A percentile compares a stretch with the other conserved stretches of the same genome.
These are phyloP conservation scores for Annulohypoxylon maeteangense DNA, from an alignment of 495 filamentous ascomycete genomes.

Conservation along the genomic window DNA sequence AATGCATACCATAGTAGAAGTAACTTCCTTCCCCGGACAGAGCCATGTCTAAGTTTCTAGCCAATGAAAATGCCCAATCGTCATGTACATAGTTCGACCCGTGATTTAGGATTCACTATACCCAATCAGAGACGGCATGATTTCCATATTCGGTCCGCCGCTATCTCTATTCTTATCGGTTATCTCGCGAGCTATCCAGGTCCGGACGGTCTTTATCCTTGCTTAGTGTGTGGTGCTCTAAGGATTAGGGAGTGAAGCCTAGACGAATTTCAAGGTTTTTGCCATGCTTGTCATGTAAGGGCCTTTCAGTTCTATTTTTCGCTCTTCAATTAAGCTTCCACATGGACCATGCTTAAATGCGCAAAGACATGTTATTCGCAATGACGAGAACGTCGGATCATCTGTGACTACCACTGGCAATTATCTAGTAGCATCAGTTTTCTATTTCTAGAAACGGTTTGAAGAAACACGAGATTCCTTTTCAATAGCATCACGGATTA, in stretches of 20 bases:
- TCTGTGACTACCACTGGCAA: too few relatives aligned
- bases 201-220: not conserved
- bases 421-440: not conserved
- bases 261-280: slow-evolving; percentile 5
- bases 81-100: not conserved
- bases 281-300: slow-evolving; percentile 13
- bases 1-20: not conserved
- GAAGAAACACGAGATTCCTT: slow-evolving; percentile 20
- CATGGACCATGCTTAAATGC: not conserved
- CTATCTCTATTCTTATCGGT: slow-evolving; percentile 39
- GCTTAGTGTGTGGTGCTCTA: slow-evolving; percentile 8
- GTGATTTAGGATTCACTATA: slow-evolving; percentile 6
- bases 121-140: slow-evolving; percentile 29
- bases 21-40: slow-evolving; percentile 43
- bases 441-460: slow-evolving; percentile 16
- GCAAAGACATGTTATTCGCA: not conserved
- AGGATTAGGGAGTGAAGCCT: slow-evolving; percentile 29
- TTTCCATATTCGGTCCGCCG: slow-evolving; percentile 41
- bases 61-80: slow-evolving; percentile 24
- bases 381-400: not conserved
- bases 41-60: not conserved
- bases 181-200: slow-evolving; percentile 12
- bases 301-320: not conserved
- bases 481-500: slow-evolving; percentile 26
- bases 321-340: not conserved